Base-by-base conservation (phyloP, 2,329 filamentous ascomycete genomes). In the Calonectria honghensis region DNA sequence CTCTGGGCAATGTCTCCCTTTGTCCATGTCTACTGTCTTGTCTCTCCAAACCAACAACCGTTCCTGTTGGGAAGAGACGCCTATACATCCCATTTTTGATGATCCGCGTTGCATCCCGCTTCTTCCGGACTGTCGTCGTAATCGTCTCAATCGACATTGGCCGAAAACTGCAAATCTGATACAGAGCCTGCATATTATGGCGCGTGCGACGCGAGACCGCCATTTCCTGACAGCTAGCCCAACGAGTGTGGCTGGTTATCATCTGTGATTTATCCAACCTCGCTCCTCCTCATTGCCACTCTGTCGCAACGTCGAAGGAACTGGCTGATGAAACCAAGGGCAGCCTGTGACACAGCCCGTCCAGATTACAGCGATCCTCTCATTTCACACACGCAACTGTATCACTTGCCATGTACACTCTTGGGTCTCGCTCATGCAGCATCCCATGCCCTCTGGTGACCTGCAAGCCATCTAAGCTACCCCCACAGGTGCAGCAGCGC, bases 181-280 rank as follows among this genome's bases (percentile, higher is more conserved):
- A 64, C 70, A 35, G 41, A 16, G n/a, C 10, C 24, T 54, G 57
- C 32, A 52, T 41, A 35, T 27, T 37, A 37, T 67, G 52, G 39
- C 61, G 64, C 27, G 52, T 68, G 32, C 45, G 18, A 52, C 64
- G 51, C 27, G 48, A 41, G 59, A 59, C 65, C 69, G 69, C 69
- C 70, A 59, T 50, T 35, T 52, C 59, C 27, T 27, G 39, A 39
- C 51, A 41, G 37, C 39, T 37, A 69, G 59, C 70, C 61, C 73
- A 70, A 24, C 4, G 31, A 48, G 13, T 63, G 73, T 75, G 73
- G 73, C 73, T 75, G 70, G 70, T 50, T 68, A 31, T 52, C 64
- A 45, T 48, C 29, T 45, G 20, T 37, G 35, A 52, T 57, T 64
- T 51, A 24, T 66, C n/a, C 65, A 63, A 51, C 52, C 52, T 57